Percentiles rank a stretch among this genome's conserved stretches.
Conservation (phyloP, 345 rosid species). For the Nephelium lappaceum region DNA sequence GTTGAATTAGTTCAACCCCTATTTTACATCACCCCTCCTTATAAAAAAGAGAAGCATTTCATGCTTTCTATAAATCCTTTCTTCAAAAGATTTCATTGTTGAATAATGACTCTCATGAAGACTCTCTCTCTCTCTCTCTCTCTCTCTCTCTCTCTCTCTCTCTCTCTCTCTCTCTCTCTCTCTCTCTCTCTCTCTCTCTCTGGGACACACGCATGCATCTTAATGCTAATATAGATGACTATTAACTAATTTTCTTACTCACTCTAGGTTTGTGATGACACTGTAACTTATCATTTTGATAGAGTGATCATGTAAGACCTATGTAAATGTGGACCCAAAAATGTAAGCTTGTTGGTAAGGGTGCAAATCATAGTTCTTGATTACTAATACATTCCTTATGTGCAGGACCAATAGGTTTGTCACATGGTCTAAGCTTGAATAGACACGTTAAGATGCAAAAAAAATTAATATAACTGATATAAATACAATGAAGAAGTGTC, state of each 20-base stretch:
- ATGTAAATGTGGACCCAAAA: too few species aligned
- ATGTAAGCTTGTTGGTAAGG: too few species aligned
- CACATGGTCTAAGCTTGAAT: too few species aligned
- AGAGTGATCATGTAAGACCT: too few species aligned
- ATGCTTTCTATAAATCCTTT: neutral
- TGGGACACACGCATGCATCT: neutral
- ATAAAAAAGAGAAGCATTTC: neutral
- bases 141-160: neutral
- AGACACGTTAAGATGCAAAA: too few species aligned
- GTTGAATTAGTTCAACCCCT: neutral
- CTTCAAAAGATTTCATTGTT: neutral
- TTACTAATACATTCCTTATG: too few species aligned
- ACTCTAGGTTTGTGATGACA: too few species aligned
- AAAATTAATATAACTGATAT: too few species aligned
- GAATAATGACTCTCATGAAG: neutral
- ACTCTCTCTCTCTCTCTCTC: neutral
- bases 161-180: neutral
- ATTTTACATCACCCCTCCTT: neutral
- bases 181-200: neutral
- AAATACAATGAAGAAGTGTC: too few species aligned
- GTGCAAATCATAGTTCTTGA: too few species aligned
- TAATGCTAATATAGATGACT: neutral
- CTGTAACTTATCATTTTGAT: too few species aligned
- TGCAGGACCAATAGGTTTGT: too few species aligned
- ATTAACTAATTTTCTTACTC: neutral